Evolutionary conservation across 805 yeast species (phyloP), one percentile per base, ranked within the genome.

Genomic region (Ogataea corticis): DNA sequence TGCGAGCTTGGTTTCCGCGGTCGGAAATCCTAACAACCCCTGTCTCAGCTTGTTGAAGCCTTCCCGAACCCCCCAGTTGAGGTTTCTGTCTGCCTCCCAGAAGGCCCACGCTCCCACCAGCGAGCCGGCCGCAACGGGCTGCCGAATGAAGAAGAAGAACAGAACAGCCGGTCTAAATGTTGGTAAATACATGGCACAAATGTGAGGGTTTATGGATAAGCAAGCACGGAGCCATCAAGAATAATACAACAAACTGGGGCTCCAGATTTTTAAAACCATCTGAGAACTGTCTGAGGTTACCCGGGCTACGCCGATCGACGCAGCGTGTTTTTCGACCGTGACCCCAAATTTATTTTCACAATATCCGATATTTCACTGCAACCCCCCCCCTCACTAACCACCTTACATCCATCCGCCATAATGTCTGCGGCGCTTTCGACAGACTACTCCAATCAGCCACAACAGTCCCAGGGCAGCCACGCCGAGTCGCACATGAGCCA

Each of bases 161-260:
- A 67, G 55, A 32, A 62, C 58, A 9, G 71, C 65, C 15, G 72
- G 72, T 60, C 72, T 66, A 46, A 62, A 63, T 12, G 67, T 55
- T 17, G 62, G 52, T 46, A 61, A 52, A 45, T 55, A 61, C 56
- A 54, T 55, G 15, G 28, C 32, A 37, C 23, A 21, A 21, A 21
- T 21, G 25, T 21, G 7, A 21, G n/a, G n/a, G n/a, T n/a, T n/a
- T n/a, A n/a, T n/a, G n/a, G n/a, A 21, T 21, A 9, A 21, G 25
- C 5, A 21, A 21, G 5, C 7, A 21, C 9, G 25, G 25, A 6
- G 25, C 25, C 5, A 21, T 21, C 25, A 21, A 9, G 25, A n/a
- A n/a, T n/a, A n/a, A n/a, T n/a, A n/a, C n/a, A n/a, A n/a, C n/a
- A n/a, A n/a, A n/a, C n/a, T n/a, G n/a, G n/a, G n/a, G n/a, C n/a